Evolutionary conservation across 2,329 filamentous ascomycete species (phyloP), one percentile per base, ranked within the genome.

Genomic region (Talaromyces sp.): DNA sequence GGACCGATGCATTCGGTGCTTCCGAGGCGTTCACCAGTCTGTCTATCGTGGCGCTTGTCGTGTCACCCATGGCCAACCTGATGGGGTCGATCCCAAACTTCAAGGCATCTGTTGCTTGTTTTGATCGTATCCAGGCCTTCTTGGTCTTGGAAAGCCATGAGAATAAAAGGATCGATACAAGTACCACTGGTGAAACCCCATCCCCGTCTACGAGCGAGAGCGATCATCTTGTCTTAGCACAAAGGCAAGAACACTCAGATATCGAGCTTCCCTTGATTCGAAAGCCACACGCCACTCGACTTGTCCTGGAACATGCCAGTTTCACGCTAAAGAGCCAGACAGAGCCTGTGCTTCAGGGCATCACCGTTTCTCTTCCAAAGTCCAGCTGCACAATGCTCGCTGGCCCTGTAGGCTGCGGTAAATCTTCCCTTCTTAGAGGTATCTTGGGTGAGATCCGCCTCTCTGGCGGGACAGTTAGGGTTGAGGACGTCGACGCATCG

Each of bases 11-110:
- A n/a, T 47, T 30, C 28, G 28, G 28, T 30, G 28, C 28, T 30
- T 30, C 63, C 13, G 44, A 61, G 42, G 65, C 67, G 19, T 63
- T 65, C 47, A 62, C 67, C 7, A 59, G 54, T n/a, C 32, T 67
- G 17, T 64, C 65, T 13, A 62, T 66, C 33, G 58, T 65, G 33
- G 58, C 57, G 22, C 56, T 66, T 39, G 63, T 66, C 13, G 61
- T 58, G 9, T 47, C 30, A 1, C 65, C 65, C 25, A 58, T 57
- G 57, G 27, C 47, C 62, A 56, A 55, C 49, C 36, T 61, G n/a
- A 62, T 62, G 39, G 52, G 39, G 58, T 32, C 60, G 33, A 58
- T 62, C 19, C 55, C 60, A 44, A 47, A 59, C 7, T 55, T 59
- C 7, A 53, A 55, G 22, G 51, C 60, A 27, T 39, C 60, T 27